phyloP scores from a whole-genome alignment of 257 asterid species.

The Solanum corneliomulleri region DNA sequence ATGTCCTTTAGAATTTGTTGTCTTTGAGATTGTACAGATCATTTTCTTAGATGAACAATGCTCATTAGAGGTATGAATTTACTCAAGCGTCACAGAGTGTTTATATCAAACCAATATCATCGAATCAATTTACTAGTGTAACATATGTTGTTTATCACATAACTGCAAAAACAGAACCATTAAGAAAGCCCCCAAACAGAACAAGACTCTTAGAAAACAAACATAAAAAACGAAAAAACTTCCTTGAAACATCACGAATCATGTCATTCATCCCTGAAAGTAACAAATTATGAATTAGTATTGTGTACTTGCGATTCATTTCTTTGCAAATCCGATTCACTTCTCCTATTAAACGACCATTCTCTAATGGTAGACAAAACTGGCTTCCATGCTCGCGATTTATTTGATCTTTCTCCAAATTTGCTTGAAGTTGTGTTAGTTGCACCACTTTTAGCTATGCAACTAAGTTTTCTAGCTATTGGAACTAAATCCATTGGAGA shows the following conservation, averaged over 20 bases:
- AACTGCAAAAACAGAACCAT: background rate
- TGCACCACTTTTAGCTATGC: constrained; percentile 10
- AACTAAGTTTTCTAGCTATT: constrained; percentile 27
- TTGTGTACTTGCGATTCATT: background rate
- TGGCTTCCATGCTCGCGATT: constrained; percentile 44
- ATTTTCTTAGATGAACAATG: background rate
- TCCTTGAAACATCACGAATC: no score
- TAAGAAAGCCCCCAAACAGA: background rate
- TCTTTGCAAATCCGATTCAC: constrained; percentile 37
- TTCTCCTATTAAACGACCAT: constrained; percentile 32
- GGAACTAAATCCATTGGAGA: constrained; percentile 44
- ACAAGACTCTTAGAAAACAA: background rate
- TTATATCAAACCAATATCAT: background rate
- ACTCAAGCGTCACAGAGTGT: background rate
- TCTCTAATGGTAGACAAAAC: constrained; percentile 42
- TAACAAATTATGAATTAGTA: background rate
- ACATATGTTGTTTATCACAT: background rate
- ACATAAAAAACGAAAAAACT: background rate
- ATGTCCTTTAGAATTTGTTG: background rate
- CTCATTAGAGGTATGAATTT: no score
- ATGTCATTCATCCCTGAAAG: no score
- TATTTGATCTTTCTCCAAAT: background rate
- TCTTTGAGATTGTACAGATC: background rate
- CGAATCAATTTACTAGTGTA: background rate
- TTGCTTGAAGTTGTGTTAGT: background rate